Evolutionary conservation across 768 basidiomycete genomes (phyloP), one percentile per base, ranked within the genome.

Genomic region (Neoboletus subvelutipes): DNA sequence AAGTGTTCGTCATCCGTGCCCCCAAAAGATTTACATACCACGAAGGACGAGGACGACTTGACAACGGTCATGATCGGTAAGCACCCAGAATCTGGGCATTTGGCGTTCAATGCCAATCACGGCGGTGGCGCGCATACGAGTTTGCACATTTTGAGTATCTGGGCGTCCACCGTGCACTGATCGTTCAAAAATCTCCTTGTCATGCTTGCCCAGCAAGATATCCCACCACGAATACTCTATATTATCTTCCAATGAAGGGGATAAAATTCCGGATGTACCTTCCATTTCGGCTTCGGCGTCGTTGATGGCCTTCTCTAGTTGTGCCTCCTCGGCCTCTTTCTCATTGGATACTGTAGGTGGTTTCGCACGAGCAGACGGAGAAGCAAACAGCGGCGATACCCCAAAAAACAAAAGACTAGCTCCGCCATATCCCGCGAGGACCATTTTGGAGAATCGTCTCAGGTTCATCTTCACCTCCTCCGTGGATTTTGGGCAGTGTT

Each of bases 41-140:
- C 88, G 76, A 45, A 90, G 75, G 17, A 92, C 88, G 26, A 93
- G 80, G 11, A 92, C 87, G 47, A 93, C 80, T 67, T 92, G 87
- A 5, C 73, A 75, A 39, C 91, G 78, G 45, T 78, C 78, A 65
- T 94, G 87, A 67, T 93, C 92, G 1, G 89, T 92, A 20, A 94
- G 77, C 4, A 92, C 86, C 90, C 92, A 93, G 68, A 87, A 93
- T 36, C 89, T 78, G 3, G 92, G 91, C 85, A 91, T 88, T 58
- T 85, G 77, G 58, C 83, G 80, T 61, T 87, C 85, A 46, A 79
- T 75, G 15, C 88, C 87, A 24, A 87, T 78, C 34, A 85, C 82
- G 9, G 86, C 86, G 6, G 82, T 83, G 9, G 82, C 75, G 54
- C 78, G 78, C 73, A 82, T 75, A 54, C 76, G 78, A 29, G 71